Base-by-base conservation (phyloP, 2,329 filamentous ascomycete species). In the Incumbomyces delicatus region DNA sequence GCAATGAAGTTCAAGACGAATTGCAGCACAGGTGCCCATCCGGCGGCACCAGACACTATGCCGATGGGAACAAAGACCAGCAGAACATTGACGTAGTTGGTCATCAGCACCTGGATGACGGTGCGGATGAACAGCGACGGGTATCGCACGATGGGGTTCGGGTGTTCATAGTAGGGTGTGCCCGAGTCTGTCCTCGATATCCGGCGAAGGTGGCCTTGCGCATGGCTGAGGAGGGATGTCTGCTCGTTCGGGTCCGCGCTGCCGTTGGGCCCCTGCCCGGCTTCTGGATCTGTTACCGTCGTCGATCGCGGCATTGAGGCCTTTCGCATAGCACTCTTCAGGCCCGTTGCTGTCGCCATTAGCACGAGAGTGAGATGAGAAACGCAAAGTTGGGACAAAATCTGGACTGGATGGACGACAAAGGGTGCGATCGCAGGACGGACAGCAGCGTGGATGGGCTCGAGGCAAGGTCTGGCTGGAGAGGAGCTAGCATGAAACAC, bases 21-120 rank as follows among this genome's bases (percentile, higher is more conserved):
- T 50, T 80, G 69, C n/a, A 70, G 67, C 2, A 73, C 75, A 1
- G 77, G 72, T 53, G 73, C 67, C 71, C 76, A 77, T 17, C 65
- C 61, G 47, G 80, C 45, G 83, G 72, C 53, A 82, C 74, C 77
- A 20, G 78, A 67, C 40, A 79, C 59, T 55, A 83, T 82, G 46
- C 79, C 79, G 32, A 78, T 60, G 2, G 79, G 79, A n/a, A 82
- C 77, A 55, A 81, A 81, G 52, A 82, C 65, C 45, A 83, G 70
- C 16, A 83, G 63, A 41, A 81, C 59, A 56, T 83, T 82, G 52
- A 73, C 80, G 64, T 70, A 71, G 55, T 72, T 71, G 20, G 67
- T 69, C 18, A 63, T 58, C n/a, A 73, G 58, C 2, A 69, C 68
- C 46, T 62, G 55, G 62, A 66, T 71, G 7, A 66, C 67, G 48